A percentile compares a stretch with the other conserved stretches of the same genome.
phyloP scores from a whole-genome alignment of 2,329 filamentous ascomycete genomes.

The Beauveria pseudobassiana region DNA sequence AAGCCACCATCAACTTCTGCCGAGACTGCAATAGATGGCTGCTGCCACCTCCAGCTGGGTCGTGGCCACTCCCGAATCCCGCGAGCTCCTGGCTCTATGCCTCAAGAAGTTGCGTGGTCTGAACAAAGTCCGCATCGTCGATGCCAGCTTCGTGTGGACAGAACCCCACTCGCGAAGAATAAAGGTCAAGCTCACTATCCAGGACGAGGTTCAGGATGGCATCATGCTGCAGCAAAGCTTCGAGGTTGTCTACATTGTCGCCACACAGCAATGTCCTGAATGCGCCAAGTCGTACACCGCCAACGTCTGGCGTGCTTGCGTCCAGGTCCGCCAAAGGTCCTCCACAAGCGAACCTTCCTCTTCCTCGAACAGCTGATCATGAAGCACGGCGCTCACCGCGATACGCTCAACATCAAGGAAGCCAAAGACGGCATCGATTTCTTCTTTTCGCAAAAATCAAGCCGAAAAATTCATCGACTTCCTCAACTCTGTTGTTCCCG shows the following conservation, averaged over 20 bases:
- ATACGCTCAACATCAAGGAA: constrained; percentile 98
- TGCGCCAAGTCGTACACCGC: constrained; percentile 94
- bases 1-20: constrained; percentile 86
- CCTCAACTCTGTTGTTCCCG: constrained; percentile 71
- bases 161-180: constrained; percentile 90
- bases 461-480: constrained; percentile 92
- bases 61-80: constrained; percentile 74
- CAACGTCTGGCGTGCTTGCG: constrained; percentile 88
- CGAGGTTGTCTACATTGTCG: constrained; percentile 86
- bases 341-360: constrained; percentile 73
- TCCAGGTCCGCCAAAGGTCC: constrained; percentile 93
- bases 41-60: constrained; percentile 78
- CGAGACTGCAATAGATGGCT: constrained; percentile 93
- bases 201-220: constrained; percentile 57
- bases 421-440: constrained; percentile 94
- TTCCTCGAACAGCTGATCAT: constrained; percentile 88
- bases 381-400: constrained; percentile 83
- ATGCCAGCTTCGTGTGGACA: constrained; percentile 96
- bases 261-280: constrained; percentile 89
- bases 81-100: constrained; percentile 87
- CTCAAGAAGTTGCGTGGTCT: constrained; percentile 80
- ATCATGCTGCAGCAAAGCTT: constrained; percentile 83
- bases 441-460: constrained; percentile 82
- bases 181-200: constrained; percentile 92
- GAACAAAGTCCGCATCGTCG: constrained; percentile 86